Percentiles rank a stretch among this genome's conserved stretches.
phyloP scores from a whole-genome alignment of 1,284 basidiomycete genomes.

The Blastosporella zonata region DNA sequence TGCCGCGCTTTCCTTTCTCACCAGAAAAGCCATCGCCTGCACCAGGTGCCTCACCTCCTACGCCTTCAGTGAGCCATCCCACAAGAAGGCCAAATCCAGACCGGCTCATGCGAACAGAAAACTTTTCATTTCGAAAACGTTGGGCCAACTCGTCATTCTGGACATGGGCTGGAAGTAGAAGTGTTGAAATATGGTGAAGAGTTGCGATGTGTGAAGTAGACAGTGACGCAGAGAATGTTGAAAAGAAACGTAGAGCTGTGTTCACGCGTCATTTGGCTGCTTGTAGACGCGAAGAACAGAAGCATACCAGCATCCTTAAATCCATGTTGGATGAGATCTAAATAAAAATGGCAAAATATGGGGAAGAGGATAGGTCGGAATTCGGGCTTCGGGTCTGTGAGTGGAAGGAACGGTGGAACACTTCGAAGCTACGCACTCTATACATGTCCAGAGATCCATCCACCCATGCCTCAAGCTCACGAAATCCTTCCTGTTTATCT shows the following conservation, averaged over 20 bases:
- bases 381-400: conserved; percentile 64
- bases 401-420: conserved; percentile 8
- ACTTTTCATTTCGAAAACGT: conserved; percentile 88
- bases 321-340: conserved; percentile 90
- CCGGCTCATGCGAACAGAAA: conserved; percentile 86
- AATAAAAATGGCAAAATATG: conserved; percentile 95
- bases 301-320: conserved; percentile 83
- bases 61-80: conserved; percentile 93
- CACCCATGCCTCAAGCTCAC: conserved; percentile 91
- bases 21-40: conserved; percentile 81
- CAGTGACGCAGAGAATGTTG: conserved; percentile 69
- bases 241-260: conserved; percentile 74
- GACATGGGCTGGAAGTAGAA: conserved; percentile 84
- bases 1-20: conserved; percentile 75
- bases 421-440: conserved; percentile 45
- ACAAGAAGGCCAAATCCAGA: conserved; percentile 91
- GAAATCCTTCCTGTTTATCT: conserved; percentile 86
- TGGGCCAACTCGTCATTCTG: conserved; percentile 82
- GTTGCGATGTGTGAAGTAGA: conserved; percentile 69
- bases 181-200: conserved; percentile 79
- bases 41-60: conserved; percentile 83
- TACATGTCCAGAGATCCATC: conserved; percentile 89
- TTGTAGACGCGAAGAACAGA: conserved; percentile 1
- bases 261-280: conserved; percentile 10
- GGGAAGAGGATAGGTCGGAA: conserved; percentile 92